Evolutionary conservation across 2,329 filamentous ascomycete genomes (phyloP).

Genomic region (Didymella glomerata): DNA sequence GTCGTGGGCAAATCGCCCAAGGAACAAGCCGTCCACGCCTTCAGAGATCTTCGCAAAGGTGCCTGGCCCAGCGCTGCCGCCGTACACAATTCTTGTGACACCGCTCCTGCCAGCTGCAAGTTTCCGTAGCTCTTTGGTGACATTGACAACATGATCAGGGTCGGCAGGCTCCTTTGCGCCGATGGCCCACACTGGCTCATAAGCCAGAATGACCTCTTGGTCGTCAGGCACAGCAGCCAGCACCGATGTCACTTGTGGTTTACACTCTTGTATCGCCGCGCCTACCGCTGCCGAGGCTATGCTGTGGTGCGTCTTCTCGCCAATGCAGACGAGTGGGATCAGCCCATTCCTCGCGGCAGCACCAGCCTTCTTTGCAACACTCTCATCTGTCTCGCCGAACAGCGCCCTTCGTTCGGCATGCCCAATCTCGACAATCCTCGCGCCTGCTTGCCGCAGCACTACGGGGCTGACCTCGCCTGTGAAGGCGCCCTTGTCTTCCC

Average conservation of each 20-base stretch:
- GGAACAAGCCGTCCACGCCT: constrained; percentile 80
- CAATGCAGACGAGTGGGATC: constrained; percentile 81
- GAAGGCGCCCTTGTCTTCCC: constrained; percentile 74
- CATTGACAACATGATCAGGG: constrained; percentile 74
- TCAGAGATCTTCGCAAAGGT: constrained; percentile 73
- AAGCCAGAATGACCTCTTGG: constrained; percentile 78
- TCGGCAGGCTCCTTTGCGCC: constrained; percentile 76
- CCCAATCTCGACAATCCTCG: constrained; percentile 77
- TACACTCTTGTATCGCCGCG: constrained; percentile 71
- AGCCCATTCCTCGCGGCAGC: constrained; percentile 74
- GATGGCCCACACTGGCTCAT: constrained; percentile 91
- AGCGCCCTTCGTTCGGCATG: constrained; percentile 79
- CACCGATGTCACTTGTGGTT: constrained; percentile 70
- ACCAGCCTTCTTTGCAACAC: constrained; percentile 72
- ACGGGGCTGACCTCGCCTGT: constrained; percentile 80
- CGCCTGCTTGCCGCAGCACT: constrained; percentile 72
- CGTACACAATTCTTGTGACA: constrained; percentile 76
- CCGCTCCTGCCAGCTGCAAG: constrained; percentile 63
- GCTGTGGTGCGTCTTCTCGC: constrained; percentile 67
- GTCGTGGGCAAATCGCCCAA: constrained; percentile 84
- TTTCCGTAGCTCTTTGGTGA: constrained; percentile 71
- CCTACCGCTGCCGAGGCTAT: constrained; percentile 61
- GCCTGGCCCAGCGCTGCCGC: constrained; percentile 82
- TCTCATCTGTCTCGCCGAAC: constrained; percentile 77
- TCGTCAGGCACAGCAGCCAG: constrained; percentile 67